Base-by-base conservation (phyloP, 1,284 basidiomycete genomes). In the Boletellus deceptivus region DNA sequence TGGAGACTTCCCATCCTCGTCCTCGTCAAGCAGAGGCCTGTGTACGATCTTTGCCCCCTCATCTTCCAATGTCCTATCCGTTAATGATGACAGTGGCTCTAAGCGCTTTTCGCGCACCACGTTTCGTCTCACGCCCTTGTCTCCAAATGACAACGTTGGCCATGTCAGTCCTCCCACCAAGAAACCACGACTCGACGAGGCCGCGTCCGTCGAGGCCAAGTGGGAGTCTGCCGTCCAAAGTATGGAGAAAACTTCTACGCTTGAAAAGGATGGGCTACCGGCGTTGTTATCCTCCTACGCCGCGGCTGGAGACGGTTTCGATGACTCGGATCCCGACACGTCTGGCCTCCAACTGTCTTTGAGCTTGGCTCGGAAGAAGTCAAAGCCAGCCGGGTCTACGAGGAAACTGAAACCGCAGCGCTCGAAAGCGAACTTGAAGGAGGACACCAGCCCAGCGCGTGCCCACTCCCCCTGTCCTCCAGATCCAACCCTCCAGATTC, bases 401-500 rank as follows among this genome's bases (percentile, higher is more conserved):
- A 55, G 18, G 50, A 64, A 58, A 33, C 14, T 52, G 35, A 64
- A 60, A 13, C 16, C 52, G 1, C 62, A 52, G 37, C 39, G 50
- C 10, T 64, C 64, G 16, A 55, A 17, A 39, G 52, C 52, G 9
- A 65, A 43, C 20, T 25, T 62, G 43, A 51, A 54, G 17, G 38
- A 17, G 10, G 39, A 46, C 22, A 10, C 14, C 9, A n/a, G 2
- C 4, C 24, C 3, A 17, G 17, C 46, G 5, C 52, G 47, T 8
- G 22, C 44, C 1, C 74, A 67, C 69, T 69, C 71, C 2, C 74
- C 75, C 5, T 75, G 77, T 1, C 68, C 65, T 14, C 65, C 70
- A 3, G 80, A 86, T 56, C 69, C 69, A 4, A 64, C 71, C 3
- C 69, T 85, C 17, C 66, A 75, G 11, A 78, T 88, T 38, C 84